These are phyloP conservation scores for Paramecium primaurelia DNA, from an alignment of 73 alveolate genomes.

Conservation along the genomic window DNA sequence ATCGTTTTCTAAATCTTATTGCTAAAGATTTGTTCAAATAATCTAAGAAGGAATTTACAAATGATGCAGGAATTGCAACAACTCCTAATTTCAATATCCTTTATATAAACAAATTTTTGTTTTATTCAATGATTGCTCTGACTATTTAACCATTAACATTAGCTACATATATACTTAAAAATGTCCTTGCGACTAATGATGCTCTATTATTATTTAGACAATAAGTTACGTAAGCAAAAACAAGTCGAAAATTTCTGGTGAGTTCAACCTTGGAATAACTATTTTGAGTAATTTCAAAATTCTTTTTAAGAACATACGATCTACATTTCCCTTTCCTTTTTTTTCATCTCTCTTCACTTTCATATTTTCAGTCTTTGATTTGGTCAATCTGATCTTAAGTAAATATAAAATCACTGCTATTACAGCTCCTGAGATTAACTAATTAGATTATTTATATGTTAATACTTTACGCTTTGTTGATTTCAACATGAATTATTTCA, in stretches of 20 bases:
- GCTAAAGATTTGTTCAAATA: conserved; percentile 78
- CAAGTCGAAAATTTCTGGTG: conserved; percentile 66
- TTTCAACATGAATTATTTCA: not conserved
- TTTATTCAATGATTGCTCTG: conserved; percentile 75
- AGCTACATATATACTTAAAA: conserved; percentile 83
- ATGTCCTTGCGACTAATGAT: conserved; percentile 80
- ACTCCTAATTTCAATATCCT: conserved; percentile 70
- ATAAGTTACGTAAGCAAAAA: conserved; percentile 59
- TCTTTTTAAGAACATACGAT: conserved; percentile 73
- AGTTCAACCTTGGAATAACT: conserved; percentile 73
- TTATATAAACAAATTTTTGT: conserved; percentile 56
- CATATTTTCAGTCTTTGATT: conserved; percentile 36
- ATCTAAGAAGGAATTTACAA: conserved; percentile 82
- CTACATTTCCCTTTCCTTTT: conserved; percentile 78
- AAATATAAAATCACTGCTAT: not conserved
- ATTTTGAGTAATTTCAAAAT: conserved; percentile 66
- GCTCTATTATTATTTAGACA: not conserved
- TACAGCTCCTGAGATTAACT: conserved; percentile 33
- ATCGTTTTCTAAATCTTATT: conserved; percentile 77
- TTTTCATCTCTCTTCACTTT: conserved; percentile 46
- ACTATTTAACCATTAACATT: conserved; percentile 86
- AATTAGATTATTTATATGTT: not conserved
- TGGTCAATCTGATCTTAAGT: conserved; percentile 17
- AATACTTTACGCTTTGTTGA: not conserved
- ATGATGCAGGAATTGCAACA: conserved; percentile 87